Conservation (phyloP, 306 rosid genomes). For the Gastrolobium villosum region DNA sequence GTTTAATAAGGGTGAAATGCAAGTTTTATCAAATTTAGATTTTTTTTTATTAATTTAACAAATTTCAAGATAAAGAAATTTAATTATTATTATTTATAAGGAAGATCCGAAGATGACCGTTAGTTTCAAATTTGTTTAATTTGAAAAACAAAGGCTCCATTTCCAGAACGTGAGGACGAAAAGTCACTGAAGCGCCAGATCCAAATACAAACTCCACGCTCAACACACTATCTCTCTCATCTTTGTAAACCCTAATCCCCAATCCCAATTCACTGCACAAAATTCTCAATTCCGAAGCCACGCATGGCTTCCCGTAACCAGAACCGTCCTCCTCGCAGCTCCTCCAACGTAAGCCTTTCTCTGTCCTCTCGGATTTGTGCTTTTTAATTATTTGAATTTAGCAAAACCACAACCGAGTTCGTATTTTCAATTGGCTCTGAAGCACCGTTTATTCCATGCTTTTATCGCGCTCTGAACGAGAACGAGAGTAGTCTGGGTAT, state of each 20-base stretch:
- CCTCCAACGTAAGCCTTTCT: slow-evolving; percentile 61
- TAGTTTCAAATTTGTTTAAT: slow-evolving; percentile 19
- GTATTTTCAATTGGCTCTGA: neutral
- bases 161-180: neutral
- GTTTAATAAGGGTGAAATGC: no score
- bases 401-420: neutral
- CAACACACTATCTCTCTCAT: slow-evolving; percentile 34
- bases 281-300: slow-evolving; percentile 14
- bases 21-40: no score
- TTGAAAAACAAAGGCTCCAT: slow-evolving; percentile 14
- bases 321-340: slow-evolving; percentile 84
- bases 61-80: neutral
- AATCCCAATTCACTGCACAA: slow-evolving; percentile 10
- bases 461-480: neutral
- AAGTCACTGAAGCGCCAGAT: slow-evolving; percentile 47
- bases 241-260: slow-evolving; percentile 55
- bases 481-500: neutral
- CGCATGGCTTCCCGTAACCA: slow-evolving; percentile 88
- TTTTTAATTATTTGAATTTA: no score
- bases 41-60: no score
- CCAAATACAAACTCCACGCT: slow-evolving; percentile 67
- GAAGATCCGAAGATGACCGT: slow-evolving; percentile 44
- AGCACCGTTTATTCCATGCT: neutral
- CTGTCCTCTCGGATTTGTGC: neutral
- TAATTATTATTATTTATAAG: neutral